Evolutionary conservation across 2,329 filamentous ascomycete species (phyloP), one percentile per base, ranked within the genome.

Genomic region (Niveomyces coronatus): DNA sequence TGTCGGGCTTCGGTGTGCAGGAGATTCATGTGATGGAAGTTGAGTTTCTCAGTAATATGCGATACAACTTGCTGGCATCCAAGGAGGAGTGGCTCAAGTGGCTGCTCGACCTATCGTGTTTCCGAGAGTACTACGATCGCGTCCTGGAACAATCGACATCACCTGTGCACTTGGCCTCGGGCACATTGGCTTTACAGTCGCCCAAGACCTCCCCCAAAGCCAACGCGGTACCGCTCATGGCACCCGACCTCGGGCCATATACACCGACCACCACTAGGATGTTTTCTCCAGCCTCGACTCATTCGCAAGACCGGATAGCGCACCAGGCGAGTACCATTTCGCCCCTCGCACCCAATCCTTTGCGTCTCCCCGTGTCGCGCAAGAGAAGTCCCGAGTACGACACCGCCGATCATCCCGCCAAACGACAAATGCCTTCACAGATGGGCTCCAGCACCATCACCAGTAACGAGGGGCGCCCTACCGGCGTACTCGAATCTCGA

Each of bases 11-110:
- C 44, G 79, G 85, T 2, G 89, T 96, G 10, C 79, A 82, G 44
- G 91, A 98, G 60, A 94, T 98, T 36, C 91, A 98, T 57, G 83
- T 95, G 31, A 98, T 98, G 91, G 91, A 98, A 58, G 91, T 98
- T n/a, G 91, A 98, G 58, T 98, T 98, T 52, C 68, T 98, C 45
- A 95, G 89, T 67, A 96, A 96, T 60, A 94, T 98, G 81, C 79
- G 89, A 53, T 98, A 96, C 62, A 87, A 85, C 50, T 68, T 98
- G 7, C 79, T 89, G 55, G 86, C 85, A 4, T 93, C 88, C 4
- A 80, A 86, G 54, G 71, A 78, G 37, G 76, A 94, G 56, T 98
- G 91, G 91, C 71, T 78, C 34, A 73, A 79, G 38, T 96, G 91
- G 91, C 79, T 95, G 52, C 66, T 70, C 44, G 87, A 87, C 57